phyloP scores from a whole-genome alignment of 2,329 filamentous ascomycete species.

The Aspergillus ochraceoroseus region DNA sequence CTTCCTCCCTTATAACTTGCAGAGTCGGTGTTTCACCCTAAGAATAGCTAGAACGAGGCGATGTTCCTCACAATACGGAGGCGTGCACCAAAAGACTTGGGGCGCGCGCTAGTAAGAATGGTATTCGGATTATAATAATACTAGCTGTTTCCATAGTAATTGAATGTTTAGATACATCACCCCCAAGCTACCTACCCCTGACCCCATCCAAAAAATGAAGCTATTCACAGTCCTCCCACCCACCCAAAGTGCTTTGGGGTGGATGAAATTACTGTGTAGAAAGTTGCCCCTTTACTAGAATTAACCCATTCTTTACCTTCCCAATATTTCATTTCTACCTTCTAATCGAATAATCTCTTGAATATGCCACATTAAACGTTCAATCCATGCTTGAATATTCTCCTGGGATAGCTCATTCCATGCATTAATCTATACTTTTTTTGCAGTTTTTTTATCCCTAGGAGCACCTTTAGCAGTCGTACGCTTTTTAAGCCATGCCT shows the following conservation, averaged over 20 bases:
- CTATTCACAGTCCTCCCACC: background rate
- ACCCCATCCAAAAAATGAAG: background rate
- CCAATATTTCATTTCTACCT: background rate
- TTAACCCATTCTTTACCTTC: background rate
- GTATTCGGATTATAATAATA: background rate
- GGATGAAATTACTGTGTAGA: background rate
- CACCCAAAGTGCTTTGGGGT: background rate
- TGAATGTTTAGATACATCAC: background rate
- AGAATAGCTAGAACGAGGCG: conserved; percentile 13
- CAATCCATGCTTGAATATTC: conserved; percentile 2
- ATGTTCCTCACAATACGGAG: conserved; percentile 1
- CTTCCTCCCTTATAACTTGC: too few species aligned
- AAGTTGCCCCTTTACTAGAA: background rate
- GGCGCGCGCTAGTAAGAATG: background rate
- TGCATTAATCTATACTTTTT: background rate
- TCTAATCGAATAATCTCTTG: background rate
- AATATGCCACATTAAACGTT: background rate
- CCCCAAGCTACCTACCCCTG: background rate
- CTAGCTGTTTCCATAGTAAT: background rate
- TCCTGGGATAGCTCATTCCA: background rate
- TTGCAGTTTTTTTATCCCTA: background rate
- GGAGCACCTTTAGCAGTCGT: background rate
- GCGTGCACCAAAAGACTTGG: background rate
- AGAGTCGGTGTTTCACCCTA: conserved; percentile 17
- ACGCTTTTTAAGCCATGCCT: background rate